Evolutionary conservation across 2,329 filamentous ascomycete species (phyloP).

Genomic region (Microsporum audouinii): DNA sequence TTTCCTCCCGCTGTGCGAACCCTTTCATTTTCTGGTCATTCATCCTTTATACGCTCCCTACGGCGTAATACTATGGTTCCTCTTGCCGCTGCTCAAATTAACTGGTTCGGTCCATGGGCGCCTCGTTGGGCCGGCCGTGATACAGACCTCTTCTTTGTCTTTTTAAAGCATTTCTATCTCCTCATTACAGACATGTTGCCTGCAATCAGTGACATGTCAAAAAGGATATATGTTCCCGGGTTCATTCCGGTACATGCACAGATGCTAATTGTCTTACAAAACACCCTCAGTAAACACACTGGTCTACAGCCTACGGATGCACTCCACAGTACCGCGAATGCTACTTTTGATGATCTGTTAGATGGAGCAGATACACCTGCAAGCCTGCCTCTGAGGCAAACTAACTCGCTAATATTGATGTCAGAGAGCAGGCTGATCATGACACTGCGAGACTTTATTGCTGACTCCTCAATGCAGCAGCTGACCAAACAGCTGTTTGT

Average conservation of each 20-base stretch:
- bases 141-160: slow-evolving; percentile 83
- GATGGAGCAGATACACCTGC: slow-evolving; percentile 55
- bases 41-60: slow-evolving; percentile 48
- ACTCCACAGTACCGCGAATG: slow-evolving; percentile 38
- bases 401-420: slow-evolving; percentile 67
- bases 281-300: slow-evolving; percentile 66
- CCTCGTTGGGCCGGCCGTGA: slow-evolving; percentile 77
- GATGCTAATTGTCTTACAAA: slow-evolving; percentile 65
- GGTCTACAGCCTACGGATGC: slow-evolving; percentile 36
- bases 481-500: slow-evolving; percentile 58
- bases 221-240: slow-evolving; percentile 58
- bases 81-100: slow-evolving; percentile 57
- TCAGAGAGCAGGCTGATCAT: slow-evolving; percentile 79
- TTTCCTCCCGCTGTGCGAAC: slow-evolving; percentile 58
- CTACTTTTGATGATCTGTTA: slow-evolving; percentile 57
- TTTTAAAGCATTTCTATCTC: slow-evolving; percentile 77
- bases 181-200: slow-evolving; percentile 64
- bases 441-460: slow-evolving; percentile 68
- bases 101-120: slow-evolving; percentile 77
- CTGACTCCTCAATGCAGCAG: slow-evolving; percentile 46
- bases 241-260: slow-evolving; percentile 74
- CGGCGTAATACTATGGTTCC: slow-evolving; percentile 56
- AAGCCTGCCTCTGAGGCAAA: slow-evolving; percentile 50
- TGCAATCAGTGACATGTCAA: slow-evolving; percentile 39
- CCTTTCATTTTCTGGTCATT: slow-evolving; percentile 53